These are phyloP conservation scores for Lactarius hatsudake DNA, from an alignment of 768 basidiomycete genomes.

Conservation along the genomic window DNA sequence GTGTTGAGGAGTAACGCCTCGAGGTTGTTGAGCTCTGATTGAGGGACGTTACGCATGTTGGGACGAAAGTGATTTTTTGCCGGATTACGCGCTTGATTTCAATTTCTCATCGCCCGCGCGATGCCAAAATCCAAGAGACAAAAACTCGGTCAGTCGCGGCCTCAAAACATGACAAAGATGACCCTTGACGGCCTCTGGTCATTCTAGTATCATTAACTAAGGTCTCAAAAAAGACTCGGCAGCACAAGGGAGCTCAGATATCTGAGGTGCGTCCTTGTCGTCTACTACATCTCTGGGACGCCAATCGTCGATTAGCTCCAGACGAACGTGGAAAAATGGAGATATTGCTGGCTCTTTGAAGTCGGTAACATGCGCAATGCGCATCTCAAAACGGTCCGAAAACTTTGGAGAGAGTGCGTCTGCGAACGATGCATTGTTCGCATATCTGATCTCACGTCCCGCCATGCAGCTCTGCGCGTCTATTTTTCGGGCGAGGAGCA, in stretches of 20 bases:
- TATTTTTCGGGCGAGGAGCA: slow-evolving; percentile 82
- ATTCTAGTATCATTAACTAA: slow-evolving; percentile 84
- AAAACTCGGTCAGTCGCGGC: slow-evolving; percentile 67
- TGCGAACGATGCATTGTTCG: neutral
- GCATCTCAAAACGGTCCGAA: slow-evolving; percentile 89
- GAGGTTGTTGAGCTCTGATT: slow-evolving; percentile 61
- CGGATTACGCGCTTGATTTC: slow-evolving; percentile 18
- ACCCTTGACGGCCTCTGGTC: slow-evolving; percentile 20
- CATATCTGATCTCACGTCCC: slow-evolving; percentile 19
- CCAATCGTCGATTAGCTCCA: slow-evolving; percentile 55
- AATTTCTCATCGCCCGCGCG: slow-evolving; percentile 29
- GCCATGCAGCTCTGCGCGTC: slow-evolving; percentile 69
- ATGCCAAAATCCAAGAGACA: slow-evolving; percentile 92
- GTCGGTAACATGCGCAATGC: slow-evolving; percentile 96
- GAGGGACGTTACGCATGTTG: slow-evolving; percentile 34
- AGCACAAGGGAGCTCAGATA: slow-evolving; percentile 83
- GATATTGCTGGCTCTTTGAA: slow-evolving; percentile 93
- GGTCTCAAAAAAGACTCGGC: slow-evolving; percentile 89
- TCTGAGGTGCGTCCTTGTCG: slow-evolving; percentile 53
- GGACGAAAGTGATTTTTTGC: slow-evolving; percentile 7
- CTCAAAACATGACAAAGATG: slow-evolving; percentile 8
- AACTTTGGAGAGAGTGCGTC: slow-evolving; percentile 87
- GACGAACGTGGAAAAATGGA: slow-evolving; percentile 82
- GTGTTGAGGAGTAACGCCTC: slow-evolving; percentile 77
- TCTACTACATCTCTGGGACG: neutral